A percentile compares a stretch with the other conserved stretches of the same genome.
These are phyloP conservation scores for Theobroma cacao DNA, from an alignment of 345 rosid species.

Conservation along the genomic window DNA sequence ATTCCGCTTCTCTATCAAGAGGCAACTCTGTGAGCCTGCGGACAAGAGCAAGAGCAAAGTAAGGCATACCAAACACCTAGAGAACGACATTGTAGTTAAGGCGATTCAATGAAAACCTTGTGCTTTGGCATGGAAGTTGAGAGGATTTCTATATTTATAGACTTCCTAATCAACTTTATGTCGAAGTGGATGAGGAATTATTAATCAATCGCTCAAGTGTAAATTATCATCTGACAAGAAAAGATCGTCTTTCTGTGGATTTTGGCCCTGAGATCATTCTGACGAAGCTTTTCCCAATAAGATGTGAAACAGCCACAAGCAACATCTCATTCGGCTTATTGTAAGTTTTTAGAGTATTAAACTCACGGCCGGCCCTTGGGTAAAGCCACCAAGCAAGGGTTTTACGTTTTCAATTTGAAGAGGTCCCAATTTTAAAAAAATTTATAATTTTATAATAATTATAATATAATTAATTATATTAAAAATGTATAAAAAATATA, in stretches of 20 bases:
- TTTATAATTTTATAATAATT: too few species aligned
- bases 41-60: slow-evolving; percentile 14
- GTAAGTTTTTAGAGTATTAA: not conserved
- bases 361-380: too few species aligned
- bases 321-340: not conserved
- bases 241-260: not conserved
- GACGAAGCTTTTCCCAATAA: slow-evolving; percentile 2
- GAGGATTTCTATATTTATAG: not conserved
- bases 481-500: too few species aligned
- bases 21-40: slow-evolving; percentile 16
- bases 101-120: not conserved
- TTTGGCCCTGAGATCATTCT: not conserved
- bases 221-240: slow-evolving; percentile 11
- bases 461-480: too few species aligned
- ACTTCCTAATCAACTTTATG: not conserved
- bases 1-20: slow-evolving; percentile 16
- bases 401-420: too few species aligned
- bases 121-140: not conserved
- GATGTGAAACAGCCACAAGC: not conserved
- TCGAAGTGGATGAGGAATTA: not conserved
- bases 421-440: too few species aligned
- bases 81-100: not conserved
- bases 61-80: not conserved
- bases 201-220: not conserved
- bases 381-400: too few species aligned